Conservation (phyloP, 1,139 yeast species). For the Williopsis jadinii region DNA sequence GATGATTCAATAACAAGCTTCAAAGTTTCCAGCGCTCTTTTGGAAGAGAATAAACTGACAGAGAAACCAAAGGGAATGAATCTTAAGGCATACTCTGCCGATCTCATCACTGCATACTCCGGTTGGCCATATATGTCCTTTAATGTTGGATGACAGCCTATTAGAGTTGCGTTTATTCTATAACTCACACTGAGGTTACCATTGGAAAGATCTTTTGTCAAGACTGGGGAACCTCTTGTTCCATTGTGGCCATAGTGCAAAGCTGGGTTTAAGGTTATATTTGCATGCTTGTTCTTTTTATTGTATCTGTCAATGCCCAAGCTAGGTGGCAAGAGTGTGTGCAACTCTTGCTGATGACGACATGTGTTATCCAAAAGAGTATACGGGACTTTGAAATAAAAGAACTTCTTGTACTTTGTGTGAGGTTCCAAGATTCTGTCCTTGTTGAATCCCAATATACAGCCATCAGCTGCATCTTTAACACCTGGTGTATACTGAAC, state of each 20-base stretch:
- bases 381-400: conserved; percentile 57
- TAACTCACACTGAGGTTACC: conserved; percentile 26
- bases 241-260: conserved; percentile 36
- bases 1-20: conserved; percentile 11
- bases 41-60: conserved; percentile 18
- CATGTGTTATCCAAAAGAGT: conserved; percentile 52
- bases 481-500: conserved; percentile 38
- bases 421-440: conserved; percentile 45
- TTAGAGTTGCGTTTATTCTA: conserved; percentile 20
- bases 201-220: conserved; percentile 29
- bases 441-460: conserved; percentile 44
- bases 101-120: conserved; percentile 8
- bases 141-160: conserved; percentile 10
- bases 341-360: conserved; percentile 44
- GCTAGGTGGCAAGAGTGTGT: conserved; percentile 58
- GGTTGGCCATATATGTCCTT: conserved; percentile 2
- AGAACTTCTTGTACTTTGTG: conserved; percentile 50
- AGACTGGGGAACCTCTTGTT: conserved; percentile 31
- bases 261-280: conserved; percentile 23
- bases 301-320: conserved; percentile 47
- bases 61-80: conserved; percentile 31
- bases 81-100: conserved; percentile 25
- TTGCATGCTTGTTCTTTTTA: conserved; percentile 26
- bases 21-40: conserved; percentile 6
- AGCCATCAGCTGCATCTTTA: conserved; percentile 39